These are phyloP conservation scores for Hemerocallis citrina DNA, from an alignment of 106 monocot species.

Conservation along the genomic window DNA sequence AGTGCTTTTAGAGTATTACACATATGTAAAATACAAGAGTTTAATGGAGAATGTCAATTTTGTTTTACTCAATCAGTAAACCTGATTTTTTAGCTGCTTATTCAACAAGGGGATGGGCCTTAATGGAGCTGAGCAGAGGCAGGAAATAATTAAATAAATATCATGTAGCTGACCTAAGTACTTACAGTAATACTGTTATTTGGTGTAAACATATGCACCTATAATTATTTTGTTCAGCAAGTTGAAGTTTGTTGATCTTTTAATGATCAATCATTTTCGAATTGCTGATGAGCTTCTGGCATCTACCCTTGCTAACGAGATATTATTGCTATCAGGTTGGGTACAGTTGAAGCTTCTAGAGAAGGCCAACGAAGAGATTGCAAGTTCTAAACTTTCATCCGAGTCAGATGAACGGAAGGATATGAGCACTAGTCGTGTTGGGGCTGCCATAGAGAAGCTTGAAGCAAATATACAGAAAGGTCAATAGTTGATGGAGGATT, in stretches of 20 bases:
- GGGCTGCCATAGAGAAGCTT: slow-evolving; percentile 80
- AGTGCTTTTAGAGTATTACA: no score
- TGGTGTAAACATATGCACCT: not conserved
- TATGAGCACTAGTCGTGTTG: slow-evolving; percentile 37
- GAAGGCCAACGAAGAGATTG: slow-evolving; percentile 41
- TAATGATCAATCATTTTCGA: not conserved
- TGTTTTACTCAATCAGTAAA: not conserved
- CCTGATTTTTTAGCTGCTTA: not conserved
- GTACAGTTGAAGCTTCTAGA: slow-evolving; percentile 63
- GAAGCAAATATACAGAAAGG: slow-evolving; percentile 32
- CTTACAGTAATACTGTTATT: not conserved
- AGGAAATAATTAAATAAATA: not conserved
- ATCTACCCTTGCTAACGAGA: not conserved
- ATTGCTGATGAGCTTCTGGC: not conserved
- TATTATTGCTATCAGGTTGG: slow-evolving; percentile 49
- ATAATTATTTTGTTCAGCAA: not conserved
- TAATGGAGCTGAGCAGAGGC: not conserved
- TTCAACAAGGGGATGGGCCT: not conserved
- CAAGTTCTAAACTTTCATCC: slow-evolving; percentile 2
- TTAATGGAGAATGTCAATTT: no score
- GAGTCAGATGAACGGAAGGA: slow-evolving; percentile 14
- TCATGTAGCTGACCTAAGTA: not conserved
- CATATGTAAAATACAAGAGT: no score
- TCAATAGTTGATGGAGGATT: not conserved
- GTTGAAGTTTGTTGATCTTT: not conserved